A percentile compares a stretch with the other conserved stretches of the same genome.
These are phyloP conservation scores for Fomitiporia mediterranea DNA, from an alignment of 1,284 basidiomycete species.

Conservation along the genomic window DNA sequence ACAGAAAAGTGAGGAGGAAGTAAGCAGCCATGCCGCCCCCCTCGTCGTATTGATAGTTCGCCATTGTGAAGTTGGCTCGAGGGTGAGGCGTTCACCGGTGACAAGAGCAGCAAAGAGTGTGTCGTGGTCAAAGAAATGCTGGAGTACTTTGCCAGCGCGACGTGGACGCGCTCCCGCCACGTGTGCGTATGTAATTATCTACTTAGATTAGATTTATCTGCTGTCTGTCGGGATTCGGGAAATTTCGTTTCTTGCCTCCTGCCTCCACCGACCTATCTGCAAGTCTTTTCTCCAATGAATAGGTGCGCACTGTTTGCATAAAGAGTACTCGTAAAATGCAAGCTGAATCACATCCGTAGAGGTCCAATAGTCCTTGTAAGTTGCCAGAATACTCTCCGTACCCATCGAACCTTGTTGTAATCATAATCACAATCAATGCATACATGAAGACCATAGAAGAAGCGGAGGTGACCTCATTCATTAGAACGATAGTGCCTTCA, in stretches of 20 bases:
- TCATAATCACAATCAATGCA: neutral
- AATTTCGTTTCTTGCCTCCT: neutral
- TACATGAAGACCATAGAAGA: conserved; percentile 29
- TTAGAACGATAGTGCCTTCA: neutral
- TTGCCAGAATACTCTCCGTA: neutral
- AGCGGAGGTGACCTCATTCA: conserved; percentile 25
- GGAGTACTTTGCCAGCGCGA: conserved; percentile 16
- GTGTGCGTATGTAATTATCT: conserved; percentile 1
- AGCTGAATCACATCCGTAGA: conserved; percentile 4
- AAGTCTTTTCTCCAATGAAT: conserved; percentile 10
- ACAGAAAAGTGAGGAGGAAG: conserved; percentile 84
- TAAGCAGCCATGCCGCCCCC: conserved; percentile 85
- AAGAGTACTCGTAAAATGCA: neutral
- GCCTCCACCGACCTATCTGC: neutral
- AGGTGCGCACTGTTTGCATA: neutral
- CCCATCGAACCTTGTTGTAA: neutral
- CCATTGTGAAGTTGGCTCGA: conserved; percentile 41
- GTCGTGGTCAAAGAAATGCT: neutral
- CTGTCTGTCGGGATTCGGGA: neutral
- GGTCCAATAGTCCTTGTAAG: conserved; percentile 17
- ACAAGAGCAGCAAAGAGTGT: too few relatives aligned
- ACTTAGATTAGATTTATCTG: conserved; percentile 5
- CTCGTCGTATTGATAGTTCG: conserved; percentile 85
- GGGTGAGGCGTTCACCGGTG: neutral
- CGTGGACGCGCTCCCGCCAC: neutral